Evolutionary conservation across 352 stramenopile species (phyloP), one percentile per base, ranked within the genome.

Genomic region (Phytophthora pinifolia): DNA sequence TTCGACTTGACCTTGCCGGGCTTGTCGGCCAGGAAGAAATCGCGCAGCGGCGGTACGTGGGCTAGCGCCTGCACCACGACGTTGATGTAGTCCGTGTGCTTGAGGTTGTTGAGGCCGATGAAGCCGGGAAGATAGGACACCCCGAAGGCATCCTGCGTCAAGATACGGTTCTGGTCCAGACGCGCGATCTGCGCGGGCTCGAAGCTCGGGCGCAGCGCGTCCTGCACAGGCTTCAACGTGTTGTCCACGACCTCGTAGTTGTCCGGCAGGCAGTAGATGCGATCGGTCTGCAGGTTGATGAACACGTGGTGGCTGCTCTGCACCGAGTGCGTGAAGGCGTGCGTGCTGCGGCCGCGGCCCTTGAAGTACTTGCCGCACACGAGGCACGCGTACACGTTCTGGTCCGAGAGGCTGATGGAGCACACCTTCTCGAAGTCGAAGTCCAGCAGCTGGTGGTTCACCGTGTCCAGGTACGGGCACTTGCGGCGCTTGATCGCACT

Each of bases 351-450:
- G 46, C 95, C 94, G 42, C 88, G 76, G 30, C 97, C 98, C 36
- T 98, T 91, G 67, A 99, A 99, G 75, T 98, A 99, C 64, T 98
- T 98, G 54, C 98, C 98, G 63, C 98, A 99, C 13, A 99, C 96
- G 9, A 99, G 85, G 72, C 98, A 99, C 15, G 83, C 89, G 72
- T 99, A 99, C 18, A 99, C 96, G 73, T 99, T 98, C 36, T 98
- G 85, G 59, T 98, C 96, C 15, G 86, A 95, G 29, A 99, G 76
- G 17, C 90, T 98, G 31, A 99, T 75, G 43, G 89, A 98, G 79
- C 97, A 98, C 3, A 98, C 80, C 58, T 98, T 98, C 72, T 99
- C 95, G 51, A 99, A 98, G 77, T 99, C 97, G 72, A 99, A 99
- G 70, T 99, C 97, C 34, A 99, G 80, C 44, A 98, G 61, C 46